Percentiles rank a stretch among this genome's conserved stretches.
These are phyloP conservation scores for Nakazawaea wickerhamii DNA, from an alignment of 805 yeast genomes.

Conservation along the genomic window DNA sequence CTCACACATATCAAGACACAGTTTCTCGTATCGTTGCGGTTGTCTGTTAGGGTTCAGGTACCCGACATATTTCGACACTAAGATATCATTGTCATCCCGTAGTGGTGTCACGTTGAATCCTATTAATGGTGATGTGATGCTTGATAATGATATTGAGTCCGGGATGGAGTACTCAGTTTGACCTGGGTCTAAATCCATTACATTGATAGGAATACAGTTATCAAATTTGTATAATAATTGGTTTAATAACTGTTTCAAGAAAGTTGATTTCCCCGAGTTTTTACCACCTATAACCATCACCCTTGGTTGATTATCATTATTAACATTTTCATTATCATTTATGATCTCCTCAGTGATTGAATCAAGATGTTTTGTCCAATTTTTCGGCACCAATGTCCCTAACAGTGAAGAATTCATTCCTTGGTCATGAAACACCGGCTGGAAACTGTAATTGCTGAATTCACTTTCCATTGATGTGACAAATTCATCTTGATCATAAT, in stretches of 20 bases:
- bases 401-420: slow-evolving; percentile 18
- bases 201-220: slow-evolving; percentile 30
- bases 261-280: slow-evolving; percentile 79
- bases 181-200: slow-evolving; percentile 83
- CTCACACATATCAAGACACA: slow-evolving; percentile 30
- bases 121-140: slow-evolving; percentile 26
- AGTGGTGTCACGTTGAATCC: slow-evolving; percentile 29
- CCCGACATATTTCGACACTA: slow-evolving; percentile 45
- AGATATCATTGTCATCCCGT: slow-evolving; percentile 20
- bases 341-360: slow-evolving; percentile 14
- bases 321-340: neutral
- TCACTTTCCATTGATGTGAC: slow-evolving; percentile 20
- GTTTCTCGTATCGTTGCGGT: slow-evolving; percentile 49
- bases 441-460: slow-evolving; percentile 34
- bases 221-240: slow-evolving; percentile 28
- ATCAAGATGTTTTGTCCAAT: slow-evolving; percentile 21
- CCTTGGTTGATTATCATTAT: slow-evolving; percentile 10
- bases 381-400: slow-evolving; percentile 22
- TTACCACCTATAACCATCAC: slow-evolving; percentile 57
- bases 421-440: slow-evolving; percentile 25
- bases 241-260: slow-evolving; percentile 51
- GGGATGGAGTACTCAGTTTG: slow-evolving; percentile 78
- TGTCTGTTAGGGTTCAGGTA: slow-evolving; percentile 61
- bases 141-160: slow-evolving; percentile 56
- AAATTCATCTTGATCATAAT: slow-evolving; percentile 16